These are phyloP conservation scores for Phaeodactylum tricornutum DNA, from an alignment of 108 stramenopile genomes.

Conservation along the genomic window DNA sequence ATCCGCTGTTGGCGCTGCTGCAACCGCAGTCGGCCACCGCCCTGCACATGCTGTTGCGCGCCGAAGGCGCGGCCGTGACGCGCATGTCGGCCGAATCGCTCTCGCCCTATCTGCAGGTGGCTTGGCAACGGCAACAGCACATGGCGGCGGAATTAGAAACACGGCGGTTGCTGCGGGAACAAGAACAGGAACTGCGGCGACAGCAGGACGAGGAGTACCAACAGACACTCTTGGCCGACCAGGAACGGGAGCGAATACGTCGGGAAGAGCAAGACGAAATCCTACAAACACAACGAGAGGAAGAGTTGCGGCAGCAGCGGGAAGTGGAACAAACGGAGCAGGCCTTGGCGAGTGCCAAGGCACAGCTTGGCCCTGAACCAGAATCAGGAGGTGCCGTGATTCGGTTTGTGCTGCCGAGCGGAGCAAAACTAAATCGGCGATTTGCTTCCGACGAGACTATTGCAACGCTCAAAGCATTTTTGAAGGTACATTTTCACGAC, in stretches of 20 bases:
- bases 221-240: constrained; percentile 64
- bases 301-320: constrained; percentile 8
- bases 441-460: constrained; percentile 53
- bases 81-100: constrained; percentile 29
- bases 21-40: constrained; percentile 27
- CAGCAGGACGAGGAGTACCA: constrained; percentile 81
- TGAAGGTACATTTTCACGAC: constrained; percentile 63
- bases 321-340: constrained; percentile 10
- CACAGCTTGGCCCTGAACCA: constrained; percentile 20
- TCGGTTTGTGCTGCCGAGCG: constrained; percentile 68
- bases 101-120: constrained; percentile 24
- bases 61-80: constrained; percentile 43
- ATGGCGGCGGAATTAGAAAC: constrained; percentile 31
- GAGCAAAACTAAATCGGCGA: constrained; percentile 63
- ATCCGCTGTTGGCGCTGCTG: constrained; percentile 58
- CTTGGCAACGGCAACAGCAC: constrained; percentile 39
- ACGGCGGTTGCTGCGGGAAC: constrained; percentile 51
- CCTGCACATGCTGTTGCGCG: constrained; percentile 47
- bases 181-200: constrained; percentile 53
- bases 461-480: constrained; percentile 48
- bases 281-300: constrained; percentile 13
- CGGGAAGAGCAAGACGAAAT: constrained; percentile 31
- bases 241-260: constrained; percentile 40
- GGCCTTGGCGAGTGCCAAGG: background rate
- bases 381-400: constrained; percentile 30